These are phyloP conservation scores for Diatrype stigma DNA, from an alignment of 2,329 filamentous ascomycete species.

Conservation along the genomic window DNA sequence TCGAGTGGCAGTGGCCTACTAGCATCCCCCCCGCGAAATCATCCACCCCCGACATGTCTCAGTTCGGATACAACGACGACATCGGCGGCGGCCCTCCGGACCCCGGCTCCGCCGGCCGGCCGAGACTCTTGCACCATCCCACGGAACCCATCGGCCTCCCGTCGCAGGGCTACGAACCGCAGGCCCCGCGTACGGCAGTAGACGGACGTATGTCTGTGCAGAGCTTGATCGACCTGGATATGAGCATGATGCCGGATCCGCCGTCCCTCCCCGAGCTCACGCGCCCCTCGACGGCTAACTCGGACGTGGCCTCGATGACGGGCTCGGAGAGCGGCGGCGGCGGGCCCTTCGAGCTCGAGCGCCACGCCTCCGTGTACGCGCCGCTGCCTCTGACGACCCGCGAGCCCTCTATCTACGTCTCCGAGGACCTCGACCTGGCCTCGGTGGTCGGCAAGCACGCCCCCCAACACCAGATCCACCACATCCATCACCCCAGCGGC, in stretches of 20 bases:
- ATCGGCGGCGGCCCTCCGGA: conserved; percentile 13
- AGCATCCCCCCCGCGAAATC: conserved; percentile 47
- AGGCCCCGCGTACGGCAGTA: conserved; percentile 33
- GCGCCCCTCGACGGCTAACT: conserved; percentile 57
- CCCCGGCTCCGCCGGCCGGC: conserved; percentile 33
- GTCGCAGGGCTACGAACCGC: conserved; percentile 38
- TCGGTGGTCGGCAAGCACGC: conserved; percentile 21
- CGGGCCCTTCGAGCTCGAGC: conserved; percentile 60
- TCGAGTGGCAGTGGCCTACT: conserved; percentile 57
- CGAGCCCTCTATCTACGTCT: conserved; percentile 58
- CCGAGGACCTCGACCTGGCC: conserved; percentile 52
- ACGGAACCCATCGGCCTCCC: conserved; percentile 44
- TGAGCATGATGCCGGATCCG: conserved; percentile 47
- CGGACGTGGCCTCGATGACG: conserved; percentile 51
- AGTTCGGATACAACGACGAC: conserved; percentile 42
- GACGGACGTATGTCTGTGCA: conserved; percentile 38
- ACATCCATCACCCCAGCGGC: too few relatives aligned
- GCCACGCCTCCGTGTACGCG: conserved; percentile 54
- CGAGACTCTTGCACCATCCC: conserved; percentile 44
- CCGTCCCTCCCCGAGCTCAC: conserved; percentile 44
- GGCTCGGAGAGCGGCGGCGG: conserved; percentile 52
- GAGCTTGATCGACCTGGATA: conserved; percentile 52
- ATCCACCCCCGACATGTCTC: conserved; percentile 48
- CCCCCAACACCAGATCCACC: not conserved
- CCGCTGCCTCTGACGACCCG: conserved; percentile 35